Evolutionary conservation across 805 yeast genomes (phyloP), one percentile per base, ranked within the genome.

Genomic region (Metschnikowia similis): DNA sequence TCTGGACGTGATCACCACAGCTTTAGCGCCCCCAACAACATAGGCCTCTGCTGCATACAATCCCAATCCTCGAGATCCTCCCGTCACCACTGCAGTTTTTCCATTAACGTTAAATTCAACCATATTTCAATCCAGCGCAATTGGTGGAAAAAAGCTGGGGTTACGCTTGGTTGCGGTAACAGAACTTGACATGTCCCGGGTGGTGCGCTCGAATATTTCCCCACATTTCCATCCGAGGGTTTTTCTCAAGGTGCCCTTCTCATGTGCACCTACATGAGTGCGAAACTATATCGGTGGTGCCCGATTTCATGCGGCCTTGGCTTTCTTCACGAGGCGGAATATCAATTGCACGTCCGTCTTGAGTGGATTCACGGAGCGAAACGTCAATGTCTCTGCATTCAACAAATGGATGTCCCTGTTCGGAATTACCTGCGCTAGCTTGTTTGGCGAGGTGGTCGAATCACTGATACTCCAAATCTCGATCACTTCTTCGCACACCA

Each of bases 21-120:
- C 69, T 35, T 79, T 67, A 3, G 87, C 88, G 1, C 89, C 89
- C 50, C 81, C 80, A 41, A 69, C 63, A 5, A 84, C 76, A 38
- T 83, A 72, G 1, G 80, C 81, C 61, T 83, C 87, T 14, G 88
- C 87, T 66, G 85, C 81, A 61, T 80, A 67, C 39, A 82, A 76
- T 0, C 92, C 92, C 43, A 85, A 79, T 0, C 92, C 92, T 57
- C 91, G 72, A 27, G 89, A 80, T 29, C 90, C 89, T 4, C 90
- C 91, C 6, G 91, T 85, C 53, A 85, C 74, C 5, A 81, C 79
- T 0, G 85, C 89, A 8, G 77, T 74, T 65, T 83, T 84, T 13
- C 85, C 87, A 52, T 80, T 67, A 35, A 81, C 82, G 56, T 72
- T 72, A 45, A 66, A 67, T 52, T 72, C 76, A 29, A 72, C 76